Base-by-base conservation (phyloP, 192 early-diverging fungal species). In the Coemansia umbellata region DNA sequence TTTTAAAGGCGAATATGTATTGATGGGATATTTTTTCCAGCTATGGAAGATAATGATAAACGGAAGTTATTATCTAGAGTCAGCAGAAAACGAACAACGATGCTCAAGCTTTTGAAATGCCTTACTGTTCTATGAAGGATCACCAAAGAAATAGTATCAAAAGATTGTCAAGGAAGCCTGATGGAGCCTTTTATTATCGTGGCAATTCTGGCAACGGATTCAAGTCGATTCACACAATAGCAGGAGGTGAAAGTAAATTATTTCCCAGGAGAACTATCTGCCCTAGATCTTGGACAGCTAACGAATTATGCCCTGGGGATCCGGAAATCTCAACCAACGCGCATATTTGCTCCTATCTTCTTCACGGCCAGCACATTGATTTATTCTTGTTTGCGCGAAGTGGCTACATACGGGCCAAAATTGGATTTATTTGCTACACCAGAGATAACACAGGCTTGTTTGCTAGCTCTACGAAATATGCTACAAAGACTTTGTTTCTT, bases 351-450 rank as follows among this genome's bases (percentile, higher is more conserved):
- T 0, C 57, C 52, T 0, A 30, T 56, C 5, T 23, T 67, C 0
- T 27, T 56, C 57, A 68, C 22, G 53, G 54, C 18, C 6, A 3
- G 10, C n/a, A 55, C 5, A 11, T 52, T 10, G 15, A 11, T 0
- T 35, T 73, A 13, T 15, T 66, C 10, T 27, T 68, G n/a, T 65
- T 73, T 41, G 32, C 48, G 2, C 66, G 57, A 19, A 15, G n/a
- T 1, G 28, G 35, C 6, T 57, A 28, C n/a, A 50, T 41, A 22
- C 4, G 13, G 2, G 42, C 23, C 8, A 1, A 52, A 5, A 32
- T 60, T 21, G 60, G 55, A 5, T 27, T 5, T 0, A 41, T 74
- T 1, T 42, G 36, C 19, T 15, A 37, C 8, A 24, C 3, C 2
- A 21, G 11, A 53, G 5, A 17, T 5, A 3, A 7, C 11, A 2